Percentiles rank a stretch among this genome's conserved stretches.
These are phyloP conservation scores for Pestalotiopsis sp. DNA, from an alignment of 2,329 filamentous ascomycete species.

Conservation along the genomic window DNA sequence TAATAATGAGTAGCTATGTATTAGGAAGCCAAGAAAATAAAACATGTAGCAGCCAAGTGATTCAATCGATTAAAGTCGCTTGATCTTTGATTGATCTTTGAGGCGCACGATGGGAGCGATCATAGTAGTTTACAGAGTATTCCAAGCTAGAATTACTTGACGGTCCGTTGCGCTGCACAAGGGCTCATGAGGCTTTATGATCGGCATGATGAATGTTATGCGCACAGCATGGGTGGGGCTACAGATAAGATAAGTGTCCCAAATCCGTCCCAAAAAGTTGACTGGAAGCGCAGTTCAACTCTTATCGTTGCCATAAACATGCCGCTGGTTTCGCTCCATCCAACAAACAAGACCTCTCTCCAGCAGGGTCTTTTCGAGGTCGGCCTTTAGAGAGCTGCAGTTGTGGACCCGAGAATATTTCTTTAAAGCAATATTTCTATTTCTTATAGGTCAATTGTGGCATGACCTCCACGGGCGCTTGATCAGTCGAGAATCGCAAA, in stretches of 20 bases:
- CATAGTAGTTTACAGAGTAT: no score
- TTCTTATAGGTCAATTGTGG: not conserved
- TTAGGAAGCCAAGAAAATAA: no score
- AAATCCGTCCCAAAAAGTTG: conserved; percentile 10
- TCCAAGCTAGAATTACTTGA: no score
- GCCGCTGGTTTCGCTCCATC: not conserved
- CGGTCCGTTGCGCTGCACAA: no score
- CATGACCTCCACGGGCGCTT: no score
- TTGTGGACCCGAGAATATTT: not conserved
- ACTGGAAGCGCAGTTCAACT: not conserved
- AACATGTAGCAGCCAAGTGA: no score
- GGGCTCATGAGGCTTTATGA: no score
- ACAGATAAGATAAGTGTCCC: conserved; percentile 10
- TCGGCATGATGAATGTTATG: no score
- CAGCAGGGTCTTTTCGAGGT: not conserved
- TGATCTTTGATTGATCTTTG: no score
- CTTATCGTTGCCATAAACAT: not conserved
- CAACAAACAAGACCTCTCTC: not conserved
- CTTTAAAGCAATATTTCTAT: not conserved
- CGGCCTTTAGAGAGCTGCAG: not conserved
- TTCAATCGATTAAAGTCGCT: no score
- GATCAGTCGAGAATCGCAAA: not conserved
- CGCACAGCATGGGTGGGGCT: not conserved
- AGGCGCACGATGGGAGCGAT: no score
- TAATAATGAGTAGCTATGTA: no score